phyloP scores from a whole-genome alignment of 2,329 filamentous ascomycete genomes.

The Aspergillus jensenii region DNA sequence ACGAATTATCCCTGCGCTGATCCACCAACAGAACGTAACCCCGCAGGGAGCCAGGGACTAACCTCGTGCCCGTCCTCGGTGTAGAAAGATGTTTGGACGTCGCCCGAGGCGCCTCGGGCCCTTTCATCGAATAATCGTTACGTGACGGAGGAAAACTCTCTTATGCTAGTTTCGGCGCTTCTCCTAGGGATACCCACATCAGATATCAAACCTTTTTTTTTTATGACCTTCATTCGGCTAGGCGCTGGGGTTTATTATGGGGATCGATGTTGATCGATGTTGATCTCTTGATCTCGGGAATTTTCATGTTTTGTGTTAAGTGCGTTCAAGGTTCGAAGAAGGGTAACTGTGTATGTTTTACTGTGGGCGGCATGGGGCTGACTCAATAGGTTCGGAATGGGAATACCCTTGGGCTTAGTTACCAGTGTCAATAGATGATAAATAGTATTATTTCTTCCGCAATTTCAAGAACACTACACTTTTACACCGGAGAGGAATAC shows the following conservation, averaged over 20 bases:
- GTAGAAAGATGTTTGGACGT: background rate
- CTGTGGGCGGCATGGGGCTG: background rate
- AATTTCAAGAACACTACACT: background rate
- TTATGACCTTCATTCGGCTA: background rate
- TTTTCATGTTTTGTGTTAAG: background rate
- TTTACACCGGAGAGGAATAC: too few relatives aligned
- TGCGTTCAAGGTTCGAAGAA: background rate
- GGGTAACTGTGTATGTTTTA: background rate
- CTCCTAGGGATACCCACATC: background rate
- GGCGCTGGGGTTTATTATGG: background rate
- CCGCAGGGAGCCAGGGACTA: background rate
- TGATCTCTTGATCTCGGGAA: background rate
- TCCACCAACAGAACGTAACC: background rate
- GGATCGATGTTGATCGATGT: too few relatives aligned
- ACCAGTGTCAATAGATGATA: background rate
- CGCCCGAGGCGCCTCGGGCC: background rate
- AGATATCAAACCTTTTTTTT: background rate
- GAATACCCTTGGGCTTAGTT: background rate
- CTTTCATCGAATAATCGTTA: background rate
- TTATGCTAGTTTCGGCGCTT: background rate
- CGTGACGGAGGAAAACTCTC: too few relatives aligned
- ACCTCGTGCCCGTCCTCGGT: background rate
- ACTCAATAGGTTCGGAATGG: background rate
- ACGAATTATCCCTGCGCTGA: background rate
- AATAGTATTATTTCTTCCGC: background rate